phyloP scores from a whole-genome alignment of 495 filamentous ascomycete species.

The Stereocaulon alpinum region DNA sequence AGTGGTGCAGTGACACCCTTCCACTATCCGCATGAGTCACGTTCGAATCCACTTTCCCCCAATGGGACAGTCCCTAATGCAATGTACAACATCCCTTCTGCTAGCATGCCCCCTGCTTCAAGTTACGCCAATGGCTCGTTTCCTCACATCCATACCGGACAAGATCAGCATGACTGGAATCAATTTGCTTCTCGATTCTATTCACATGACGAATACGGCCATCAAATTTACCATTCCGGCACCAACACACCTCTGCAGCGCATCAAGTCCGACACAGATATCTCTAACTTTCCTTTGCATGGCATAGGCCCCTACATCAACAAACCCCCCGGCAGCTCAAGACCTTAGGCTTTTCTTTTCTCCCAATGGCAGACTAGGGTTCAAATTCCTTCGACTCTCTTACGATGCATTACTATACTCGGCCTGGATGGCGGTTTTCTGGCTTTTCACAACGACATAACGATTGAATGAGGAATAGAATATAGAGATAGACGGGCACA shows the following conservation, averaged over 20 bases:
- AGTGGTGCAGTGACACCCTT: slow-evolving; percentile 24
- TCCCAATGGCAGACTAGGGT: neutral
- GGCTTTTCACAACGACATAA: slow-evolving; percentile 11
- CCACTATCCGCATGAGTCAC: slow-evolving; percentile 16
- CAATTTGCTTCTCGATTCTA: neutral
- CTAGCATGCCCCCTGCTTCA: slow-evolving; percentile 8
- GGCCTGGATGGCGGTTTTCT: neutral
- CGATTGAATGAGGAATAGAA: slow-evolving; percentile 6
- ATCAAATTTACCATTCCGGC: slow-evolving; percentile 13
- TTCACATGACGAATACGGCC: slow-evolving; percentile 16
- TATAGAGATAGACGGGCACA: neutral
- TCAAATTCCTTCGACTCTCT: neutral
- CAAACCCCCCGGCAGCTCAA: neutral
- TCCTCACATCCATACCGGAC: too few relatives aligned
- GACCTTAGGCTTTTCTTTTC: slow-evolving; percentile 2
- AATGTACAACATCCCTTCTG: neutral
- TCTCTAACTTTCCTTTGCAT: neutral
- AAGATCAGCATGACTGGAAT: slow-evolving; percentile 15
- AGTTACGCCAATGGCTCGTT: slow-evolving; percentile 13
- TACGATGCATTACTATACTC: slow-evolving; percentile 4
- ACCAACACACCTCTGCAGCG: slow-evolving; percentile 16
- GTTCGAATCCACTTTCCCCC: slow-evolving; percentile 13
- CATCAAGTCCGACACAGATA: slow-evolving; percentile 18
- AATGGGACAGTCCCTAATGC: slow-evolving; percentile 6
- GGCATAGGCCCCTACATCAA: neutral